Conservation (phyloP, 2,329 filamentous ascomycete genomes). For the Diaporthe amygdali region DNA sequence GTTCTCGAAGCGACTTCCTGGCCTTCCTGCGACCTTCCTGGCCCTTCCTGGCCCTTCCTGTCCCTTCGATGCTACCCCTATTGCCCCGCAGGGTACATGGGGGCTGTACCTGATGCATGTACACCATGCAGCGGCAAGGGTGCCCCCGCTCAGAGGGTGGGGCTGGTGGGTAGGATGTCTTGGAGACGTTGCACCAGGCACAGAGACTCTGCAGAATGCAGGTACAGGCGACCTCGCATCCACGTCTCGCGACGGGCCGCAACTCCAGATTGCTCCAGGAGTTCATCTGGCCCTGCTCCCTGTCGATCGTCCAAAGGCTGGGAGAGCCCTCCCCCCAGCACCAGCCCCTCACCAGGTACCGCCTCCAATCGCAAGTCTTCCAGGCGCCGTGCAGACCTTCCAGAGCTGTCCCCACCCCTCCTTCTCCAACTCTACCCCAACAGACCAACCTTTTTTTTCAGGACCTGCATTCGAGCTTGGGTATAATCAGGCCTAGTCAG, state of each 20-base stretch:
- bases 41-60: too few relatives aligned
- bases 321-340: background rate
- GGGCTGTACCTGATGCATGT: too few relatives aligned
- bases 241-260: constrained; percentile 23
- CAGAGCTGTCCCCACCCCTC: background rate
- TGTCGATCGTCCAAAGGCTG: constrained; percentile 1
- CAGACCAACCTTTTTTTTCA: background rate
- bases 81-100: background rate
- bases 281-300: constrained; percentile 6
- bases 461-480: constrained; percentile 7
- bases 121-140: background rate
- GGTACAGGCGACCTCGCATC: background rate
- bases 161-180: background rate
- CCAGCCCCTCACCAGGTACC: background rate
- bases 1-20: constrained; percentile 8
- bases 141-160: background rate
- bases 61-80: background rate
- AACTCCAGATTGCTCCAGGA: constrained; percentile 23
- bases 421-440: background rate
- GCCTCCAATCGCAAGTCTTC: background rate
- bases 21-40: too few relatives aligned
- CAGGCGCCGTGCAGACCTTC: background rate
- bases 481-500: background rate
- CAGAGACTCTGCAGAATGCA: fast-evolving
- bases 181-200: background rate